Base-by-base conservation (phyloP, 2,329 filamentous ascomycete species). In the Leptographium radiaticola region DNA sequence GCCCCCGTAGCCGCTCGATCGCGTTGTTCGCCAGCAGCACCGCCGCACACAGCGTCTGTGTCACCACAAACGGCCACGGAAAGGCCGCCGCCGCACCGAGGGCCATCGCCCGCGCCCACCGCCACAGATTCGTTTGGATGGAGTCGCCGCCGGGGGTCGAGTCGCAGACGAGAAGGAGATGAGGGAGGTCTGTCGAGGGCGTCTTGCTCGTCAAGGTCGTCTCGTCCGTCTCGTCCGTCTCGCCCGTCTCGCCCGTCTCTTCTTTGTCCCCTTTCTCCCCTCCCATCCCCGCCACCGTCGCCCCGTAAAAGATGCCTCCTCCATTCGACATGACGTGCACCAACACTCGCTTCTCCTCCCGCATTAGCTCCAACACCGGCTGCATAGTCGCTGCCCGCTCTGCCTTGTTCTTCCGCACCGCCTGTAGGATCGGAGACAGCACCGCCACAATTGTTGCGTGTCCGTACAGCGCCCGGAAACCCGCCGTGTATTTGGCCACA, bases 261-360 rank as follows among this genome's bases (percentile, higher is more conserved):
- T 3, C 11, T 20, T 16, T 4, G 8, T 2, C 5, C 25, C 11
- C 2, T 39, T 5, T 2, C 20, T 13, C 6, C 40, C 7, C 3
- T 25, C 11, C 8, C 25, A 12, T 11, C 15, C 11, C 51, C 20
- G 47, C 9, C 16, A 52, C 20, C 34, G 51, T 16, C 2, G 51
- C 43, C 20, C 13, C 43, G 12, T 47, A 52, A 11, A 45, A 46
- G 12, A 52, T 52, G 20, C 51, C 51, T 18, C 51, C 51, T 12
- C 51, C 51, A 36, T 52, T 52, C 20, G 51, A 52, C 51, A 52
- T 52, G 51, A 40, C 51, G 36, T 52, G 51, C 13, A 33, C 34
- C 18, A 52, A 43, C 7, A 52, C 13, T 15, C 34, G 43, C 34
- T 40, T 16, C 8, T 12, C 13, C 15, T 6, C 42, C 13, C 2